A percentile compares a stretch with the other conserved stretches of the same genome.
These are phyloP conservation scores for Rhizopogon salebrosus DNA, from an alignment of 768 basidiomycete genomes.

Conservation along the genomic window DNA sequence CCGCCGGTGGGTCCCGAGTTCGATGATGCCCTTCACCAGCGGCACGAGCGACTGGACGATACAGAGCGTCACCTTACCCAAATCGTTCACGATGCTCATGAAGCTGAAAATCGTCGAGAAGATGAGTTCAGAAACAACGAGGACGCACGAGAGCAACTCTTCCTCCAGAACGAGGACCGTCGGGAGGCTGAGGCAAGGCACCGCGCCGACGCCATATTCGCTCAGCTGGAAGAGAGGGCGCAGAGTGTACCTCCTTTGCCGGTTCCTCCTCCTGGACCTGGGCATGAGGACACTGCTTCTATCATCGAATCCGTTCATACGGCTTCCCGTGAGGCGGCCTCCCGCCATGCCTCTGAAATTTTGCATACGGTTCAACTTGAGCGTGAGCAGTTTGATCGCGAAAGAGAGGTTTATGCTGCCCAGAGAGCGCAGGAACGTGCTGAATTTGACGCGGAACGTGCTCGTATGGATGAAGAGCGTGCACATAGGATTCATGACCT, in stretches of 20 bases:
- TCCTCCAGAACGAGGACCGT: conserved; percentile 52
- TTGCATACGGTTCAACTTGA: conserved; percentile 53
- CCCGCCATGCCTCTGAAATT: conserved; percentile 53
- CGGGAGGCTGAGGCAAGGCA: conserved; percentile 53
- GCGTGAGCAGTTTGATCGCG: conserved; percentile 51
- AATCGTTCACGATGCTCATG: conserved; percentile 43
- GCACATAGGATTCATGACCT: conserved; percentile 52
- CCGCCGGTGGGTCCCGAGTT: conserved; percentile 24
- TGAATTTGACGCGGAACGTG: conserved; percentile 45
- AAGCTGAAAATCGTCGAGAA: conserved; percentile 63
- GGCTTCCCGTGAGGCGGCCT: conserved; percentile 49
- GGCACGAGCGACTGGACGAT: conserved; percentile 52
- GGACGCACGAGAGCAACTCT: conserved; percentile 56
- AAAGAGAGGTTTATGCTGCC: conserved; percentile 47
- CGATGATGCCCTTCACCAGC: conserved; percentile 42
- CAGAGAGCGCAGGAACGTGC: conserved; percentile 51
- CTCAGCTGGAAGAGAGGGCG: conserved; percentile 24
- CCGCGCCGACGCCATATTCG: conserved; percentile 19
- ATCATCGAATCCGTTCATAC: conserved; percentile 33
- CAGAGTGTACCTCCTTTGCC: conserved; percentile 18
- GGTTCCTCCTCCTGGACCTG: conserved; percentile 10
- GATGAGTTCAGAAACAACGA: conserved; percentile 59
- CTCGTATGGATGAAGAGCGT: conserved; percentile 41
- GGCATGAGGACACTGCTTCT: conserved; percentile 24
- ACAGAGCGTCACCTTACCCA: conserved; percentile 47